Conservation (phyloP, 192 early-diverging fungal genomes). For the Coemansia sp. region DNA sequence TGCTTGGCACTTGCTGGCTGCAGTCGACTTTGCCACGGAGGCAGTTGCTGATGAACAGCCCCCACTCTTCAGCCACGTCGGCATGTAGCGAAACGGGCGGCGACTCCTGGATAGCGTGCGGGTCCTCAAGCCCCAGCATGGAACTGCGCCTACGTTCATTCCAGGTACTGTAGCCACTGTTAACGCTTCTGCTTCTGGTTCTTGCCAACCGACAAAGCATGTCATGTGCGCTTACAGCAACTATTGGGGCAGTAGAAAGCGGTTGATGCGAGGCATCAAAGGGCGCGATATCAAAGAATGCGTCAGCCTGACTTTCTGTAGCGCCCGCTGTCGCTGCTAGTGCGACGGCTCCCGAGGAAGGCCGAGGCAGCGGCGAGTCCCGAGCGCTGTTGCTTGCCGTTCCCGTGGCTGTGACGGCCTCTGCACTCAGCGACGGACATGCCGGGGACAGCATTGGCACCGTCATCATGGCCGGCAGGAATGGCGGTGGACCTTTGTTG, state of each 20-base stretch:
- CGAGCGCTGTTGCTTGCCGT: slow-evolving; percentile 25
- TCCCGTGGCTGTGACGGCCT: slow-evolving; percentile 24
- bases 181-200: slow-evolving; percentile 6
- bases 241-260: slow-evolving; percentile 16
- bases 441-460: slow-evolving; percentile 35
- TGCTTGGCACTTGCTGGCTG: slow-evolving; percentile 16
- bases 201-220: slow-evolving; percentile 49
- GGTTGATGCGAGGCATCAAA: slow-evolving; percentile 12
- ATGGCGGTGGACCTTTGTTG: neutral
- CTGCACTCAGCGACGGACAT: slow-evolving; percentile 26
- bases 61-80: slow-evolving; percentile 30
- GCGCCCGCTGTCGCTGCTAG: slow-evolving; percentile 1
- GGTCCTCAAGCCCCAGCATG: neutral
- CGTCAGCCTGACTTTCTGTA: slow-evolving; percentile 8
- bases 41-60: slow-evolving; percentile 27
- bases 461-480: slow-evolving; percentile 15
- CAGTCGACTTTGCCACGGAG: slow-evolving; percentile 9
- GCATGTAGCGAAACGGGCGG: slow-evolving; percentile 16
- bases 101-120: slow-evolving; percentile 7
- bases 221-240: slow-evolving; percentile 27
- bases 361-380: slow-evolving; percentile 23
- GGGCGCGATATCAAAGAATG: slow-evolving; percentile 14
- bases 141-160: neutral
- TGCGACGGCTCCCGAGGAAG: slow-evolving; percentile 8
- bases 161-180: neutral